Evolutionary conservation across 805 yeast genomes (phyloP).

Genomic region (Suhomyces vadensis): DNA sequence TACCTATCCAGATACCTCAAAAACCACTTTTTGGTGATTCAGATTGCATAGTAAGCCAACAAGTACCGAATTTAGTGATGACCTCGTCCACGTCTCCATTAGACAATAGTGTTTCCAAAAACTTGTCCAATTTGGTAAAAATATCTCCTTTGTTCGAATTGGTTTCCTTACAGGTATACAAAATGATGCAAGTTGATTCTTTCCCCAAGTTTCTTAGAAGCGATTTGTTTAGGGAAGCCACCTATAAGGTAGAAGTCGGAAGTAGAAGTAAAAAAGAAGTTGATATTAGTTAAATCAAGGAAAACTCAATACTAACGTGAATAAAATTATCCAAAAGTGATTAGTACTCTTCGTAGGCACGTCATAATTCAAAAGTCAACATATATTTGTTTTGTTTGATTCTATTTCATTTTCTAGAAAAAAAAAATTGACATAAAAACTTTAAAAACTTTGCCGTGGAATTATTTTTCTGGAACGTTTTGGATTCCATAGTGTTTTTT

Average conservation of each 20-base stretch:
- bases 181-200: constrained; percentile 72
- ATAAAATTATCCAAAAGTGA: no score
- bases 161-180: constrained; percentile 50
- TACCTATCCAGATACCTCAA: neutral
- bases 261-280: neutral
- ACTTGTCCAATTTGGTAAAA: constrained; percentile 16
- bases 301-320: no score
- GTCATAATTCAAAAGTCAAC: no score
- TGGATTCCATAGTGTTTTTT: no score
- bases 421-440: no score
- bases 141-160: constrained; percentile 42
- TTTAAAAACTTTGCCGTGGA: no score
- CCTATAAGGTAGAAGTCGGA: neutral
- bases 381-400: no score
- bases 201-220: constrained; percentile 61
- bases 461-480: no score
- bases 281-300: neutral
- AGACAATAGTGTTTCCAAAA: neutral
- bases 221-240: constrained; percentile 18
- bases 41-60: neutral
- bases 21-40: neutral
- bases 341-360: no score
- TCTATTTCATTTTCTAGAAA: no score
- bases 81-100: neutral
- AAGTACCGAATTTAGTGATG: neutral